Evolutionary conservation across 2,329 filamentous ascomycete species (phyloP).

Genomic region (Xylariales sp.): DNA sequence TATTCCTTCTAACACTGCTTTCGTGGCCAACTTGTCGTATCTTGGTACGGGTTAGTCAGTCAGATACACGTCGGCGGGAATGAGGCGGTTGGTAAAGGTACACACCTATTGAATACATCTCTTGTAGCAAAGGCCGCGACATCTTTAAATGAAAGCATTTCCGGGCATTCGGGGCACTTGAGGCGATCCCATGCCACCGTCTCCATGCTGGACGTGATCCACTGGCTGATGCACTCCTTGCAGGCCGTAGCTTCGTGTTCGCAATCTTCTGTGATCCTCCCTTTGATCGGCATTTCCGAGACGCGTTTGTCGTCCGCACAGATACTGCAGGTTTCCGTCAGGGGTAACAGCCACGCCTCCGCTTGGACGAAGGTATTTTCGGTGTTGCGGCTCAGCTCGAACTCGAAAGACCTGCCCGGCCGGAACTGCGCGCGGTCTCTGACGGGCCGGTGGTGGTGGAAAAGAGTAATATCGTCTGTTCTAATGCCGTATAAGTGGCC

Average conservation of each 20-base stretch:
- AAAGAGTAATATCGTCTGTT: conserved; percentile 40
- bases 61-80: background rate
- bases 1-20: conserved; percentile 46
- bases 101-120: conserved; percentile 47
- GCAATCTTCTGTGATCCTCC: conserved; percentile 47
- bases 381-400: conserved; percentile 46
- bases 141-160: conserved; percentile 48
- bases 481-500: conserved; percentile 31
- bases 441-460: conserved; percentile 31
- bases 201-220: conserved; percentile 51
- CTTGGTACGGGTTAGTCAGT: conserved; percentile 21
- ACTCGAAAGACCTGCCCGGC: conserved; percentile 48
- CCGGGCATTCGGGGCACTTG: conserved; percentile 52
- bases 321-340: conserved; percentile 48
- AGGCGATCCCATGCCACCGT: conserved; percentile 49
- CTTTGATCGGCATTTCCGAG: conserved; percentile 48
- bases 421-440: conserved; percentile 35
- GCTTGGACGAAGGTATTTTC: conserved; percentile 47
- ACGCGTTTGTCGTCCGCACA: conserved; percentile 52
- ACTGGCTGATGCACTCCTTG: conserved; percentile 50
- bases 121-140: conserved; percentile 46
- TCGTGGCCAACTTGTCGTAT: conserved; percentile 53
- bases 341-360: conserved; percentile 51
- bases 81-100: background rate
- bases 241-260: conserved; percentile 48